phyloP scores from a whole-genome alignment of 139 green algal species.

The Volvox reticuliferus region DNA sequence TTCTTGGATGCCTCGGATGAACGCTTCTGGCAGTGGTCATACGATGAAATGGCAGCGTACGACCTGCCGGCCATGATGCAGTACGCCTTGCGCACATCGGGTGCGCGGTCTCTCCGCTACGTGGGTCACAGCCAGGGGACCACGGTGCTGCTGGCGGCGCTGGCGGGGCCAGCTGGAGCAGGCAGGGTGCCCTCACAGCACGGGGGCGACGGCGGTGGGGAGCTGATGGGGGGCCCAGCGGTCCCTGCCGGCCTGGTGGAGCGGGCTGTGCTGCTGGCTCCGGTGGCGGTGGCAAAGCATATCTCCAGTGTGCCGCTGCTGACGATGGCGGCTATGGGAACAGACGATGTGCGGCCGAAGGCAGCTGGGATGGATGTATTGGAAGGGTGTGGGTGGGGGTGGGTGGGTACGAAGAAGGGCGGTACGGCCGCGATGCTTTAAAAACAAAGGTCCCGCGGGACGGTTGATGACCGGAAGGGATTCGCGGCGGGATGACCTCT shows the following conservation, averaged over 20 bases:
- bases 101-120: slow-evolving; percentile 48
- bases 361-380: no score
- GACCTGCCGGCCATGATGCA: slow-evolving; percentile 68
- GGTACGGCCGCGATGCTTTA: no score
- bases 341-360: slow-evolving; percentile 19
- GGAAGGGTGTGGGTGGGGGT: background rate
- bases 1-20: slow-evolving; percentile 25
- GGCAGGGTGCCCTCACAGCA: background rate
- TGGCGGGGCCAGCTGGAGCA: slow-evolving; percentile 43
- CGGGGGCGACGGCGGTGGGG: background rate
- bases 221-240: no score
- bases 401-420: no score
- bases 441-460: no score
- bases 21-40: slow-evolving; percentile 73
- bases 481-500: no score
- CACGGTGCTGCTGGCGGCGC: slow-evolving; percentile 64
- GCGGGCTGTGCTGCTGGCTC: slow-evolving; percentile 60
- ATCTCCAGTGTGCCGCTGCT: slow-evolving; percentile 56
- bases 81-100: slow-evolving; percentile 40
- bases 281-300: slow-evolving; percentile 64
- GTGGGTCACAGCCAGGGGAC: slow-evolving; percentile 69
- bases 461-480: no score
- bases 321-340: slow-evolving; percentile 46
- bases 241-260: background rate
- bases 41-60: slow-evolving; percentile 69